Percentiles rank a stretch among this genome's conserved stretches.
phyloP scores from a whole-genome alignment of 768 basidiomycete species.

The Heimioporus sp. region DNA sequence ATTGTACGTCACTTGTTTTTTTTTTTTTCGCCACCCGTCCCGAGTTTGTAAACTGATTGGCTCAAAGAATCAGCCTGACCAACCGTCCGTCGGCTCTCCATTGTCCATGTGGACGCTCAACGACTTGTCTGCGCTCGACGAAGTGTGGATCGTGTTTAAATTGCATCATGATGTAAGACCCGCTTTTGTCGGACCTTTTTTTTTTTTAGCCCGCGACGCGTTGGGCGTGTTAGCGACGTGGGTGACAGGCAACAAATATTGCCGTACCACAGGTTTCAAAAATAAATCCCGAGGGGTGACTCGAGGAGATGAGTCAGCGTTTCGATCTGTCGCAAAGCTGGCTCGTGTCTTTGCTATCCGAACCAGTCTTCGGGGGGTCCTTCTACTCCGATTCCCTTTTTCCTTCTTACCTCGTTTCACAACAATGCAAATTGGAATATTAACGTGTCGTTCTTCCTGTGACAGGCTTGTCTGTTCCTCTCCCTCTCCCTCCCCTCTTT shows the following conservation, averaged over 20 bases:
- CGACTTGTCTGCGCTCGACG: slow-evolving; percentile 34
- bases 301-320: slow-evolving; percentile 15
- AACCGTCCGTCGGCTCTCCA: slow-evolving; percentile 23
- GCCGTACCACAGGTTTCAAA: too few species aligned
- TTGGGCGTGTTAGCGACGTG: too few species aligned
- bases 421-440: slow-evolving; percentile 10
- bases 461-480: slow-evolving; percentile 56
- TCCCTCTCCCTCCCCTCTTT: slow-evolving; percentile 46
- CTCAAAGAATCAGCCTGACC: slow-evolving; percentile 11
- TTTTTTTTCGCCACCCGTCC: not conserved
- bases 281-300: too few species aligned
- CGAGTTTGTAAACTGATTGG: slow-evolving; percentile 5
- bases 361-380: not conserved
- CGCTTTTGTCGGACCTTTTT: not conserved
- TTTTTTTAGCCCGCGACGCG: too few species aligned
- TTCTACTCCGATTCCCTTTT: not conserved
- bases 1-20: slow-evolving; percentile 19
- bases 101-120: slow-evolving; percentile 49
- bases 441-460: slow-evolving; percentile 12
- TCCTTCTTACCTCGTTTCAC: too few species aligned
- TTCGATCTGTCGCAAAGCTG: not conserved
- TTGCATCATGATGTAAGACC: slow-evolving; percentile 60
- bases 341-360: too few species aligned
- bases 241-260: too few species aligned
- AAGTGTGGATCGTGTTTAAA: slow-evolving; percentile 56